Evolutionary conservation across 2,329 filamentous ascomycete genomes (phyloP).

Genomic region (Ceratocystis cubensis): DNA sequence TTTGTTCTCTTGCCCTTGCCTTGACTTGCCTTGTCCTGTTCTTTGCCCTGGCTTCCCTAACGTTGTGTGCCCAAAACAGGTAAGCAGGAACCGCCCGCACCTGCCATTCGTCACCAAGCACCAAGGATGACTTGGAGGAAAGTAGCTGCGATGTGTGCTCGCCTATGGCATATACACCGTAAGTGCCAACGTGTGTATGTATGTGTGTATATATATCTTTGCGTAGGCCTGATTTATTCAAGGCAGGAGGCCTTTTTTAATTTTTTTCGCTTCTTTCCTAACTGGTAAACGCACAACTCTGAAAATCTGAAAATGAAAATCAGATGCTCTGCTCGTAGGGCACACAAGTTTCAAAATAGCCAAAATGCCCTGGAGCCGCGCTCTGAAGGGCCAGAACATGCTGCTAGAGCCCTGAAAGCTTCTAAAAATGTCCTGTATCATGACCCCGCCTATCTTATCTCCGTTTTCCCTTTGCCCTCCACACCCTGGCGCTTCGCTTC

Average conservation of each 20-base stretch:
- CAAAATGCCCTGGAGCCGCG: neutral
- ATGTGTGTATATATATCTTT: too few relatives aligned
- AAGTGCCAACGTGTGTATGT: too few relatives aligned
- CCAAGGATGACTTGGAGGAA: neutral
- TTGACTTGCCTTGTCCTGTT: neutral
- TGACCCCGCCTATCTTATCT: neutral
- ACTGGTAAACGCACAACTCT: neutral
- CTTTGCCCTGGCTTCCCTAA: neutral
- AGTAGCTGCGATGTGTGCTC: too few relatives aligned
- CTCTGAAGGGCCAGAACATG: neutral
- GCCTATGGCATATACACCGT: too few relatives aligned
- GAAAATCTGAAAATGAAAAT: neutral
- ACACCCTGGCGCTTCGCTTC: neutral
- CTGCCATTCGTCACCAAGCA: slow-evolving; percentile 4
- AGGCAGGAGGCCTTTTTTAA: too few relatives aligned
- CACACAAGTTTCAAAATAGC: neutral
- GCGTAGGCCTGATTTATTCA: too few relatives aligned
- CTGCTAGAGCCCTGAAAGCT: too few relatives aligned
- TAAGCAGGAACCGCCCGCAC: slow-evolving; percentile 12
- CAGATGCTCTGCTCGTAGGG: neutral
- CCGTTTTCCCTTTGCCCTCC: neutral
- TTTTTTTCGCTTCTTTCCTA: slow-evolving; percentile 7
- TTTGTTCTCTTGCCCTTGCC: neutral
- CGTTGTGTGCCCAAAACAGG: slow-evolving; percentile 9
- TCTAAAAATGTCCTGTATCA: neutral